These are phyloP conservation scores for Melampsora allii-populina DNA, from an alignment of 1,284 basidiomycete species.

Conservation along the genomic window DNA sequence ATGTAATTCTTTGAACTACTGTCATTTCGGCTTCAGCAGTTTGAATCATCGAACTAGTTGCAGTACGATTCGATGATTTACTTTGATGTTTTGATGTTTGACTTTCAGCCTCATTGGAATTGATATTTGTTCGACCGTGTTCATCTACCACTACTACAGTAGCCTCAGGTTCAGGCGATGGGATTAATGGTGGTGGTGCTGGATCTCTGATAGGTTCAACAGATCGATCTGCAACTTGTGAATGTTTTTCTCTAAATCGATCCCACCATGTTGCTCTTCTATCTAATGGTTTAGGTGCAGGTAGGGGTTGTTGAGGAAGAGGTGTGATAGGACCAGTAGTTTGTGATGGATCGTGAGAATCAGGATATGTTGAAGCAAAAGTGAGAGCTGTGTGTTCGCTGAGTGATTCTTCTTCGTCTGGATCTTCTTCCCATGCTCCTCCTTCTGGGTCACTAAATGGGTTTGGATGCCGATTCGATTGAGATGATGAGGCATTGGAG, in stretches of 20 bases:
- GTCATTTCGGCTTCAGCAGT: slow-evolving; percentile 28
- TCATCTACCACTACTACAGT: slow-evolving; percentile 3
- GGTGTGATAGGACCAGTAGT: neutral
- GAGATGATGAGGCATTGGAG: neutral
- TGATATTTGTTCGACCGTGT: slow-evolving; percentile 12
- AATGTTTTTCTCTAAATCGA: slow-evolving; percentile 28
- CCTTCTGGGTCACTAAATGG: slow-evolving; percentile 20
- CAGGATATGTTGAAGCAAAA: neutral
- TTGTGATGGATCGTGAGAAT: neutral
- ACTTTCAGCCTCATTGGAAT: neutral
- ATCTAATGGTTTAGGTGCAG: slow-evolving; percentile 7
- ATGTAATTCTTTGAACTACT: slow-evolving; percentile 15
- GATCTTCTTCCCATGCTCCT: slow-evolving; percentile 4
- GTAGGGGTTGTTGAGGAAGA: neutral
- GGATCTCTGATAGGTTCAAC: slow-evolving; percentile 30
- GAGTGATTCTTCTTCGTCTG: neutral
- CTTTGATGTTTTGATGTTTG: neutral
- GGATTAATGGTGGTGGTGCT: slow-evolving; percentile 18
- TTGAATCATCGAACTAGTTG: slow-evolving; percentile 36
- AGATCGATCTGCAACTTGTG: neutral
- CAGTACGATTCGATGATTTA: slow-evolving; percentile 8
- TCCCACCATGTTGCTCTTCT: slow-evolving; percentile 26
- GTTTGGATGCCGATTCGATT: neutral
- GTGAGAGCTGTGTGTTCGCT: slow-evolving; percentile 1
- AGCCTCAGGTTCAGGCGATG: neutral